phyloP scores from a whole-genome alignment of 1,139 yeast species.

The Candida glucosophila region DNA sequence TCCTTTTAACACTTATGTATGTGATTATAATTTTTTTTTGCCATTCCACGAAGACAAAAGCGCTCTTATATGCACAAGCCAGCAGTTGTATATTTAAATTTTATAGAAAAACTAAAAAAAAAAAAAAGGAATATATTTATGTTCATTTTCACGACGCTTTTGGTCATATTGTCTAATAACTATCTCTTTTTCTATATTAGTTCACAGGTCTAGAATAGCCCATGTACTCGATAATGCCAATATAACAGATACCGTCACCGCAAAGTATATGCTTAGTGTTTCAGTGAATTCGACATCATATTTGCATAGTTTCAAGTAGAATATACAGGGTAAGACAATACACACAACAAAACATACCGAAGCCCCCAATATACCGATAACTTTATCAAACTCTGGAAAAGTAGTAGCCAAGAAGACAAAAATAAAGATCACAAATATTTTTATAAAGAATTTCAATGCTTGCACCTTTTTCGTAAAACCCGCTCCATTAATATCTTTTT shows the following conservation, averaged over 20 bases:
- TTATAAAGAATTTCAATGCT: slow-evolving; percentile 13
- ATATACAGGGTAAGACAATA: slow-evolving; percentile 46
- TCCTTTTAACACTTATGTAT: too few species aligned
- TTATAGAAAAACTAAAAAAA: too few species aligned
- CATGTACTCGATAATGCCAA: slow-evolving; percentile 32
- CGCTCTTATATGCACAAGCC: too few species aligned
- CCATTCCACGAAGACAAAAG: neutral
- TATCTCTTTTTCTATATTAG: too few species aligned
- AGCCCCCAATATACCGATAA: slow-evolving; percentile 50
- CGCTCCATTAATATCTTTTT: slow-evolving; percentile 6
- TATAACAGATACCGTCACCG: slow-evolving; percentile 15
- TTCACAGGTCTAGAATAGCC: slow-evolving; percentile 25
- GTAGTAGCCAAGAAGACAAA: slow-evolving; percentile 43
- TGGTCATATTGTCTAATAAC: too few species aligned
- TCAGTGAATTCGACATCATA: too few species aligned
- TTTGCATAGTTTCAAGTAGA: slow-evolving; percentile 37
- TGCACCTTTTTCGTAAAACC: slow-evolving; percentile 8
- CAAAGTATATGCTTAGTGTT: too few species aligned
- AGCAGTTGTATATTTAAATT: too few species aligned
- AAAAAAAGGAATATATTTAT: too few species aligned
- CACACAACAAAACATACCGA: slow-evolving; percentile 50
- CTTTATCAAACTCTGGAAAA: slow-evolving; percentile 52
- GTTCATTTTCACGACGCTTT: too few species aligned
- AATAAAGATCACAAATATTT: slow-evolving; percentile 41
- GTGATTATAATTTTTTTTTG: too few species aligned